These are phyloP conservation scores for Macrophomina tecta DNA, from an alignment of 2,329 filamentous ascomycete species.

Conservation along the genomic window DNA sequence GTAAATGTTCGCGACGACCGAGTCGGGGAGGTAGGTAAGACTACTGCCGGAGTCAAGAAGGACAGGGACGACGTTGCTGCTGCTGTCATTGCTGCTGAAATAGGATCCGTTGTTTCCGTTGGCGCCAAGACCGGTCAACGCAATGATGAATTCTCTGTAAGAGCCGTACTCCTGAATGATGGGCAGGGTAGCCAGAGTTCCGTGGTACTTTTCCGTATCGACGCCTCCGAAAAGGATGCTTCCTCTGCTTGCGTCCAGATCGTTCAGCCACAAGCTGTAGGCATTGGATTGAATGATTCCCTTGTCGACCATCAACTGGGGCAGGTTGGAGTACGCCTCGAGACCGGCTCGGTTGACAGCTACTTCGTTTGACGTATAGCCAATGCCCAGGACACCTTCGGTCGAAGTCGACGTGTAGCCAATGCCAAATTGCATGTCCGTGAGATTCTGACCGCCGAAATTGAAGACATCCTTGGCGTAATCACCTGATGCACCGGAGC, in stretches of 20 bases:
- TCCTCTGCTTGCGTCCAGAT: conserved; percentile 67
- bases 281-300: conserved; percentile 67
- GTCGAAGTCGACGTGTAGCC: conserved; percentile 66
- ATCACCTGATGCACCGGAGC: conserved; percentile 76
- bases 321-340: conserved; percentile 63
- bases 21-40: conserved; percentile 70
- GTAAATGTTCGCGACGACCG: conserved; percentile 58
- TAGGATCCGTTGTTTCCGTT: conserved; percentile 41
- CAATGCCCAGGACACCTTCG: conserved; percentile 83
- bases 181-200: conserved; percentile 66
- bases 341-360: conserved; percentile 64
- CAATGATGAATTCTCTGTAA: conserved; percentile 62
- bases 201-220: conserved; percentile 74
- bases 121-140: conserved; percentile 52
- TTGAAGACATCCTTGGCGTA: conserved; percentile 77
- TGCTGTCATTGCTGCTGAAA: conserved; percentile 48
- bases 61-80: conserved; percentile 56
- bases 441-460: conserved; percentile 61
- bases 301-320: conserved; percentile 68
- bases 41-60: conserved; percentile 80
- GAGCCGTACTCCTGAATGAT: conserved; percentile 57
- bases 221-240: conserved; percentile 82
- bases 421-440: conserved; percentile 72
- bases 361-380: conserved; percentile 80
- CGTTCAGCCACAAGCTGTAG: conserved; percentile 71